Evolutionary conservation across 768 basidiomycete species (phyloP).

Genomic region (Boletus rufocinnamomeus): DNA sequence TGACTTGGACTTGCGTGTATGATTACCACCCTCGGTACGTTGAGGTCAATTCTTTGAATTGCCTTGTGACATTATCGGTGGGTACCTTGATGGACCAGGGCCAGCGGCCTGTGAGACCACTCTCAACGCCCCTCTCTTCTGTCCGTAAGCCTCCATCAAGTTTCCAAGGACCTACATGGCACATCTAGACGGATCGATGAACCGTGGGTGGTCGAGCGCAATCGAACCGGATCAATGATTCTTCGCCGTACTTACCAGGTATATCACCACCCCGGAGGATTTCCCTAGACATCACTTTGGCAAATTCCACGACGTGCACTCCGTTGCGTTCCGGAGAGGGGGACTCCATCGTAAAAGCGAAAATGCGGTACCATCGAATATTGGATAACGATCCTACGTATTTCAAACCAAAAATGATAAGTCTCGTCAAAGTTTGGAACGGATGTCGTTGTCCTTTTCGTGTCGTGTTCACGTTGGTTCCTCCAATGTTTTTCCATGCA

Average conservation of each 20-base stretch:
- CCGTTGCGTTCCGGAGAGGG: background rate
- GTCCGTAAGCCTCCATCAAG: background rate
- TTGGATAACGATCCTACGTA: background rate
- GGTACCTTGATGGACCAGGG: no score
- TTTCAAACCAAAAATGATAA: background rate
- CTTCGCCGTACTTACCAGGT: background rate
- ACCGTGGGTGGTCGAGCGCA: background rate
- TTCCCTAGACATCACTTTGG: background rate
- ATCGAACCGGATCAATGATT: background rate
- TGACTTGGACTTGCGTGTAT: no score
- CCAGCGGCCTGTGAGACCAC: no score
- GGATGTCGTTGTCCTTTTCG: accelerated
- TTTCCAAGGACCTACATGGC: background rate
- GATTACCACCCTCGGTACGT: no score
- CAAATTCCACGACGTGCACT: background rate
- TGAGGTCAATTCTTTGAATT: no score
- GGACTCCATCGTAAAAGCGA: background rate
- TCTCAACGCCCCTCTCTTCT: background rate
- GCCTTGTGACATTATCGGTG: no score
- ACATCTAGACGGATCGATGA: background rate
- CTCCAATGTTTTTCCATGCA: background rate
- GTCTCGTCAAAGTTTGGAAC: no score
- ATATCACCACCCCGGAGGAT: background rate
- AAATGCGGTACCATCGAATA: background rate
- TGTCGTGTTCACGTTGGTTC: background rate